These are phyloP conservation scores for Gryganskiella cystojenkinii DNA, from an alignment of 192 early-diverging fungal species.

Conservation along the genomic window DNA sequence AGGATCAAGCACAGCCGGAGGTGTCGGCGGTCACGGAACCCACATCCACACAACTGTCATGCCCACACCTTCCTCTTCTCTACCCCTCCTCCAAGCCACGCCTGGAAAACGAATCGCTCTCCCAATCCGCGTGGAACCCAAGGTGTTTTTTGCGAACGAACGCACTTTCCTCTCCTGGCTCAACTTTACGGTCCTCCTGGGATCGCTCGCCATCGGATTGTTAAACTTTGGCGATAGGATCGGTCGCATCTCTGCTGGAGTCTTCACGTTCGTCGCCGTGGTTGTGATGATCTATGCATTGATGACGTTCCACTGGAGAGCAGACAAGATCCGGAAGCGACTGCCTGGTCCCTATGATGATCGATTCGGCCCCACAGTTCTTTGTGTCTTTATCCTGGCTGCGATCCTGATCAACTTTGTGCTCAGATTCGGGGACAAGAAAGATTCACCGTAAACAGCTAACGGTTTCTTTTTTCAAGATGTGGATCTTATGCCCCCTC, in stretches of 20 bases:
- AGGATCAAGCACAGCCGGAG: conserved; percentile 17
- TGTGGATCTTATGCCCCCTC: too few relatives aligned
- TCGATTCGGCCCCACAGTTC: conserved; percentile 74
- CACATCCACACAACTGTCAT: conserved; percentile 29
- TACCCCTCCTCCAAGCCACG: conserved; percentile 40
- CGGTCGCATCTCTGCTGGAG: conserved; percentile 63
- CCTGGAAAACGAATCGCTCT: conserved; percentile 77
- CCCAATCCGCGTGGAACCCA: conserved; percentile 86
- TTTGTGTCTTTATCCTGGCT: conserved; percentile 72
- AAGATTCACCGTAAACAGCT: neutral
- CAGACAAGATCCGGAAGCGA: conserved; percentile 71
- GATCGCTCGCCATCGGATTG: conserved; percentile 79
- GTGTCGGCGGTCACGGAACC: neutral
- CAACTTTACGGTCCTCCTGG: conserved; percentile 82
- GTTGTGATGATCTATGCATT: conserved; percentile 84
- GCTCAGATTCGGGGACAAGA: conserved; percentile 21
- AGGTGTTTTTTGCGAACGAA: conserved; percentile 96
- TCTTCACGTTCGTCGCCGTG: conserved; percentile 73
- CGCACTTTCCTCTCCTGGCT: conserved; percentile 93
- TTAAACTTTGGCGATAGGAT: conserved; percentile 86
- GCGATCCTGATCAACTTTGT: conserved; percentile 79
- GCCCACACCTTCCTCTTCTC: conserved; percentile 28
- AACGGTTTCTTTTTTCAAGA: too few relatives aligned
- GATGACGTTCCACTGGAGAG: conserved; percentile 79
- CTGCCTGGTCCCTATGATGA: conserved; percentile 82